A percentile compares a stretch with the other conserved stretches of the same genome.
phyloP scores from a whole-genome alignment of 768 basidiomycete genomes.

The Suillus ampliporus region DNA sequence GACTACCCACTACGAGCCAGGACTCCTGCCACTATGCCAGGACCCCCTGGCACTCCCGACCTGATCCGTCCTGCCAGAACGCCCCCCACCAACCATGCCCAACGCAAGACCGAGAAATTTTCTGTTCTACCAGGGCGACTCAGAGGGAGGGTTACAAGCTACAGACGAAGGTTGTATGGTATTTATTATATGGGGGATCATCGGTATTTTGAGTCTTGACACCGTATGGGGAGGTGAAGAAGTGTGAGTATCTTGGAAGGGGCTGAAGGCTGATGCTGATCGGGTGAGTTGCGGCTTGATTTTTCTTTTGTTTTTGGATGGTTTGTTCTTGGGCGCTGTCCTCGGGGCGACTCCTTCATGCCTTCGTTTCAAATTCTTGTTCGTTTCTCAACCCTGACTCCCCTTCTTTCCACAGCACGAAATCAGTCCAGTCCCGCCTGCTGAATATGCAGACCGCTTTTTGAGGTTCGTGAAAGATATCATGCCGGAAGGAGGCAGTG shows the following conservation, averaged over 20 bases:
- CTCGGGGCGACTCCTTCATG: too few relatives aligned
- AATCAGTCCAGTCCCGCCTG: slow-evolving; percentile 90
- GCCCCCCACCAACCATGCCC: too few relatives aligned
- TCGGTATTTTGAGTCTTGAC: slow-evolving; percentile 97
- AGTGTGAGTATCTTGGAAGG: slow-evolving; percentile 90
- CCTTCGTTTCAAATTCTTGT: slow-evolving; percentile 7
- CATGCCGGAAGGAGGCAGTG: slow-evolving; percentile 82
- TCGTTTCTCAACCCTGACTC: not conserved
- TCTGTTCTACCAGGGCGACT: slow-evolving; percentile 96
- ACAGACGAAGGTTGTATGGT: slow-evolving; percentile 82
- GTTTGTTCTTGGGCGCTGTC: too few relatives aligned
- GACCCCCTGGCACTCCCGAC: too few relatives aligned
- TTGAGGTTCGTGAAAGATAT: slow-evolving; percentile 83
- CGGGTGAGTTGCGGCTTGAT: slow-evolving; percentile 75
- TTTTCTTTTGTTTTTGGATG: slow-evolving; percentile 15
- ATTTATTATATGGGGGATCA: slow-evolving; percentile 95
- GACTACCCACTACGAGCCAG: too few relatives aligned
- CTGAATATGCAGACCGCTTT: slow-evolving; percentile 90
- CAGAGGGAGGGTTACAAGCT: slow-evolving; percentile 88
- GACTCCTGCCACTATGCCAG: too few relatives aligned
- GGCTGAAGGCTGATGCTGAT: slow-evolving; percentile 86
- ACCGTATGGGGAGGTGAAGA: slow-evolving; percentile 80
- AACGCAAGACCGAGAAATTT: slow-evolving; percentile 57
- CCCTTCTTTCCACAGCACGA: slow-evolving; percentile 65
- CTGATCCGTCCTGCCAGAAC: too few relatives aligned